Evolutionary conservation across 1,284 basidiomycete genomes (phyloP).

Genomic region (Irpex sp.): DNA sequence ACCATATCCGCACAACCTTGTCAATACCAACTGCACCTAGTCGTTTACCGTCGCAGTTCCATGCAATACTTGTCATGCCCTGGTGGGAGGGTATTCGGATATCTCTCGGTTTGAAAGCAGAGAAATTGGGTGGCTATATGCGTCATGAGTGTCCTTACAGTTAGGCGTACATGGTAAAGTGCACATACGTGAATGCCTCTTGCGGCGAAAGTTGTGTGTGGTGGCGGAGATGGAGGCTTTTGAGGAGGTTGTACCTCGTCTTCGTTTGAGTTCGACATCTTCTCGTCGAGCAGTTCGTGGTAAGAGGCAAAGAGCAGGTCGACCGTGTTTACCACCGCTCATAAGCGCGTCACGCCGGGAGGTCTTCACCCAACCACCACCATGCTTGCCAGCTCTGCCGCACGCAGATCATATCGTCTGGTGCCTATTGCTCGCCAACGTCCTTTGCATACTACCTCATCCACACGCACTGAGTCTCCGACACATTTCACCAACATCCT

Average conservation of each 20-base stretch:
- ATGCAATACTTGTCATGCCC: slow-evolving; percentile 70
- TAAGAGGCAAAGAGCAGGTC: neutral
- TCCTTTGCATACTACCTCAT: neutral
- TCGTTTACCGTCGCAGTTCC: slow-evolving; percentile 79
- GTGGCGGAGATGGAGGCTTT: slow-evolving; percentile 68
- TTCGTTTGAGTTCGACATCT: slow-evolving; percentile 24
- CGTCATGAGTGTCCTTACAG: slow-evolving; percentile 1
- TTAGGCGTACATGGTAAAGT: slow-evolving; percentile 6
- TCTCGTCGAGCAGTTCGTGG: neutral
- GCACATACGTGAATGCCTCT: slow-evolving; percentile 68
- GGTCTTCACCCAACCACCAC: neutral
- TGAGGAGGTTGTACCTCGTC: slow-evolving; percentile 64
- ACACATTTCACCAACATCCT: slow-evolving; percentile 64
- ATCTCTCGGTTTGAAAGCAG: slow-evolving; percentile 73
- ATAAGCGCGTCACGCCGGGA: neutral
- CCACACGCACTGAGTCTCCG: neutral
- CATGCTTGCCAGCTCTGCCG: neutral
- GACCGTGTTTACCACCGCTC: neutral
- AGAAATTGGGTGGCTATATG: slow-evolving; percentile 65
- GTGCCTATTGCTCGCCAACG: neutral
- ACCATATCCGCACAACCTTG: slow-evolving; percentile 71
- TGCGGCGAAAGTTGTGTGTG: slow-evolving; percentile 63
- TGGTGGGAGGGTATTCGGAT: slow-evolving; percentile 61
- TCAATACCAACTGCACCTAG: slow-evolving; percentile 76
- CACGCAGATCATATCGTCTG: neutral